phyloP scores from a whole-genome alignment of 2,329 filamentous ascomycete species.

The Pseudogymnoascus sp. region DNA sequence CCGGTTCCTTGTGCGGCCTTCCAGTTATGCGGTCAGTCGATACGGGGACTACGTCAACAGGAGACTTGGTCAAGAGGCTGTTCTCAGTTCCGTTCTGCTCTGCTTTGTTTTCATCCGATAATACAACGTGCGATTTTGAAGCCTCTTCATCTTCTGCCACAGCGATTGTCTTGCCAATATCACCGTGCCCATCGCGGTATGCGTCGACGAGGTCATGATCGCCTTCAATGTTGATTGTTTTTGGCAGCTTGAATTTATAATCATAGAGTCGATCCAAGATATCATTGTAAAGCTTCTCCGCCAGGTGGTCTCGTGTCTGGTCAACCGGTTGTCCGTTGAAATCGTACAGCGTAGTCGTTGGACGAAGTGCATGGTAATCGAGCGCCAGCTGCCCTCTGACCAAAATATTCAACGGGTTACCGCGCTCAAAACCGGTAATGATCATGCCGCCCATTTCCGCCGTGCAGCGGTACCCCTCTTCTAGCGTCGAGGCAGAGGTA shows the following conservation, averaged over 20 bases:
- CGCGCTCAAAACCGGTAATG: constrained; percentile 90
- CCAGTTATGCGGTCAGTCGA: constrained; percentile 64
- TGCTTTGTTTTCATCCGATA: background rate
- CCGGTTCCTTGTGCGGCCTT: constrained; percentile 61
- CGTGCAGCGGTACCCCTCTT: constrained; percentile 59
- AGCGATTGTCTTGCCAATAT: constrained; percentile 63
- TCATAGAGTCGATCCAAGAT: constrained; percentile 84
- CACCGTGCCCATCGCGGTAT: constrained; percentile 66
- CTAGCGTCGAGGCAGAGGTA: constrained; percentile 39
- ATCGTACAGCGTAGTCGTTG: constrained; percentile 86
- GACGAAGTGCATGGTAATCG: constrained; percentile 71
- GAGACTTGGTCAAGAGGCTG: constrained; percentile 12
- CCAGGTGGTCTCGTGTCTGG: constrained; percentile 66
- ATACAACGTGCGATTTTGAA: constrained; percentile 42
- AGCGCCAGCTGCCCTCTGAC: constrained; percentile 85
- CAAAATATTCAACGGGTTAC: constrained; percentile 87
- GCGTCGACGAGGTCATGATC: constrained; percentile 74
- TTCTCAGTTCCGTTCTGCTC: constrained; percentile 13
- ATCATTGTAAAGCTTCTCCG: constrained; percentile 91
- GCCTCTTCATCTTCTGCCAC: constrained; percentile 64
- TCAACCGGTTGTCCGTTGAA: constrained; percentile 70
- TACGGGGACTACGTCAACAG: constrained; percentile 50
- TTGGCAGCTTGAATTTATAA: constrained; percentile 71
- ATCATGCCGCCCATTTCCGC: constrained; percentile 98
- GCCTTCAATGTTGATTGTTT: constrained; percentile 67